A percentile compares a stretch with the other conserved stretches of the same genome.
phyloP scores from a whole-genome alignment of 257 asterid genomes.

The Nicotiana benthamiana region DNA sequence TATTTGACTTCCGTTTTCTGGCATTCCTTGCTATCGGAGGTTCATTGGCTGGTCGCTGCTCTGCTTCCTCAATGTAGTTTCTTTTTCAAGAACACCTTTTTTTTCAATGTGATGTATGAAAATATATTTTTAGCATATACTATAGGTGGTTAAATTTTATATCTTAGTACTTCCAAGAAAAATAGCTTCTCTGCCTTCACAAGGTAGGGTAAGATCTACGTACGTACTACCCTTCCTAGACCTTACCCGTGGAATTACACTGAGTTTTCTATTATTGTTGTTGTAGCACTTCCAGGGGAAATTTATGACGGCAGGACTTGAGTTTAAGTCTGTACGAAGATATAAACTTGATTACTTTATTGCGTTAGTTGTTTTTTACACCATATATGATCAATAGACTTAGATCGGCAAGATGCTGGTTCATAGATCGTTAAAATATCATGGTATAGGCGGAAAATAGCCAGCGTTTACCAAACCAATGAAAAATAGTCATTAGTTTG shows the following conservation, averaged over 20 bases:
- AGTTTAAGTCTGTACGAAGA: background rate
- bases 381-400: background rate
- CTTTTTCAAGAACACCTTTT: conserved; percentile 14
- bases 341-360: background rate
- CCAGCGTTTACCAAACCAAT: too few species aligned
- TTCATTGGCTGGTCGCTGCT: conserved; percentile 82
- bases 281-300: background rate
- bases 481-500: too few species aligned
- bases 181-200: too few species aligned
- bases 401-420: background rate
- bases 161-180: too few species aligned
- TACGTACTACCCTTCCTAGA: too few species aligned
- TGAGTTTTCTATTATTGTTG: too few species aligned
- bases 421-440: too few species aligned
- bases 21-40: conserved; percentile 89
- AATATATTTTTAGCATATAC: background rate
- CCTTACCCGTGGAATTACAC: too few species aligned
- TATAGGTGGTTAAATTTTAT: background rate
- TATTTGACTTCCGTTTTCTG: conserved; percentile 81
- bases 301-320: background rate
- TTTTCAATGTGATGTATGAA: background rate
- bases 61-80: conserved; percentile 79
- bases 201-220: too few species aligned
- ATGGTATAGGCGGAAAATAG: too few species aligned
- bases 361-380: background rate